Evolutionary conservation across 257 asterid species (phyloP).

Genomic region (Cynanchum wilfordii): DNA sequence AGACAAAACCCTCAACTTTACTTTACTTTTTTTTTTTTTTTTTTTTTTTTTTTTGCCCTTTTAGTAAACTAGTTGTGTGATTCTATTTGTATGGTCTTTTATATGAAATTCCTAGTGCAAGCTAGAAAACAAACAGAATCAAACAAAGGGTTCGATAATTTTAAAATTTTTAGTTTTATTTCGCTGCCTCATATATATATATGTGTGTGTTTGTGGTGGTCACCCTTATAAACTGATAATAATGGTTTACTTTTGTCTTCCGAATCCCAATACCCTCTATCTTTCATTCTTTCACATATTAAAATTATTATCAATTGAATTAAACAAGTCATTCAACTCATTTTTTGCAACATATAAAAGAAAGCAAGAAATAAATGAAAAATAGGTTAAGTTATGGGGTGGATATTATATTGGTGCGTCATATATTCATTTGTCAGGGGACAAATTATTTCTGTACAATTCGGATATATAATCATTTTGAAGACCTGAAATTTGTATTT

Average conservation of each 20-base stretch:
- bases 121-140: neutral
- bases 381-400: too few species aligned
- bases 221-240: neutral
- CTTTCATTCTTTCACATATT: too few species aligned
- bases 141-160: neutral
- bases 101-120: neutral
- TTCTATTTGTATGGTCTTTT: neutral
- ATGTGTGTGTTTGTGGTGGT: neutral
- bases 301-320: too few species aligned
- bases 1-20: neutral
- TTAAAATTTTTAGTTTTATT: neutral
- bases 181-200: neutral
- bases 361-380: too few species aligned
- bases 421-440: neutral
- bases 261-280: neutral
- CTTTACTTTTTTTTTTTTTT: neutral
- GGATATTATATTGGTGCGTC: neutral
- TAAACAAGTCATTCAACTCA: too few species aligned
- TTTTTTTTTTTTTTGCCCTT: neutral
- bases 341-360: too few species aligned
- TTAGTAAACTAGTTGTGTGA: neutral
- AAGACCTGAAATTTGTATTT: neutral
- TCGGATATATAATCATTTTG: neutral
- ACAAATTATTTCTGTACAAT: neutral
- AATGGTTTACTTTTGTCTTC: neutral